phyloP scores from a whole-genome alignment of 1,284 basidiomycete species.

The Sphaerobolus stellatus region DNA sequence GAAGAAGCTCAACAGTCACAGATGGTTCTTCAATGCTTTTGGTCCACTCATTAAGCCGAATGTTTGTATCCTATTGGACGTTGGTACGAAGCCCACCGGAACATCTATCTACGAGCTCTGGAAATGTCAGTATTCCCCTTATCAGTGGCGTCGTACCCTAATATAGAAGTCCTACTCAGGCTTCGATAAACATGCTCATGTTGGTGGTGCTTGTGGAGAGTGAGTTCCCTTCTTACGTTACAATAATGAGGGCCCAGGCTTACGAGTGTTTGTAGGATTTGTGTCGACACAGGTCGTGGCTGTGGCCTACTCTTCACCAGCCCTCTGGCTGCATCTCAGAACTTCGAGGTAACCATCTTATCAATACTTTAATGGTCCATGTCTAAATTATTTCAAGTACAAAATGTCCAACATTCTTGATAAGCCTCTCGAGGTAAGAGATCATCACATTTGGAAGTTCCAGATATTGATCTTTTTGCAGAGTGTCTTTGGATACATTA shows the following conservation, averaged over 20 bases:
- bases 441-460: conserved; percentile 9
- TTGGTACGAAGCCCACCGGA: conserved; percentile 91
- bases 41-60: conserved; percentile 85
- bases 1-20: conserved; percentile 90
- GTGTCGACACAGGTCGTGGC: conserved; percentile 77
- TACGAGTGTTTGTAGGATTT: conserved; percentile 56
- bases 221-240: conserved; percentile 36
- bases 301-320: conserved; percentile 81
- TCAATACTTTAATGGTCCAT: conserved; percentile 10
- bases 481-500: conserved; percentile 91
- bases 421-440: conserved; percentile 79
- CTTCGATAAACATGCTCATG: conserved; percentile 87
- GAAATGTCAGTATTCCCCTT: conserved; percentile 66
- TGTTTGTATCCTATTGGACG: conserved; percentile 85
- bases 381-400: conserved; percentile 45
- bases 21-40: conserved; percentile 98
- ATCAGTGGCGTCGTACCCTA: not conserved
- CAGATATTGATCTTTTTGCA: conserved; percentile 23
- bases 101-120: conserved; percentile 95
- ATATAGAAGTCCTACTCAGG: conserved; percentile 36
- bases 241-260: not conserved
- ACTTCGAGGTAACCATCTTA: conserved; percentile 65
- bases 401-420: conserved; percentile 94
- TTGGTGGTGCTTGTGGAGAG: conserved; percentile 96
- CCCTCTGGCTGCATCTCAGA: conserved; percentile 88